phyloP scores from a whole-genome alignment of 2,329 filamentous ascomycete genomes.

The Aspergillus latus region DNA sequence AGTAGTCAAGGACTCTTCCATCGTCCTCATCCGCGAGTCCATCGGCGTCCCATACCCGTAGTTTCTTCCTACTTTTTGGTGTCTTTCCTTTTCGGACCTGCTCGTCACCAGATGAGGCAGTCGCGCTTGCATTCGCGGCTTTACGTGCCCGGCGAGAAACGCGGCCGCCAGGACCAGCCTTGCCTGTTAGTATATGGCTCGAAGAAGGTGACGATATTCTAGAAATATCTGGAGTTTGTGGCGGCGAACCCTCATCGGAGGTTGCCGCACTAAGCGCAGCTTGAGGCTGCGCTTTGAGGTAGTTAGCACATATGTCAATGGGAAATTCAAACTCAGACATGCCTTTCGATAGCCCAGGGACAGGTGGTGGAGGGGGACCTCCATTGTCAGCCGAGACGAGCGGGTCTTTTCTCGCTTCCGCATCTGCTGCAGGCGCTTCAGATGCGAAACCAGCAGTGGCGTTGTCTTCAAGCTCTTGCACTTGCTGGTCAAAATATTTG shows the following conservation, averaged over 20 bases:
- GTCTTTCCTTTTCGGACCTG: conserved; percentile 59
- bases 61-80: conserved; percentile 68
- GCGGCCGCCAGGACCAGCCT: conserved; percentile 71
- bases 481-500: conserved; percentile 90
- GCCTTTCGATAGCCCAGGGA: conserved; percentile 54
- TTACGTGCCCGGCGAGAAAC: conserved; percentile 80
- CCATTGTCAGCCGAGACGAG: conserved; percentile 51
- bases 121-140: conserved; percentile 52
- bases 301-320: conserved; percentile 23
- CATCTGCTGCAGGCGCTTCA: conserved; percentile 43
- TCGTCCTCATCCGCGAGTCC: conserved; percentile 82
- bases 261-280: conserved; percentile 44
- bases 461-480: conserved; percentile 66
- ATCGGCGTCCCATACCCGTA: conserved; percentile 88
- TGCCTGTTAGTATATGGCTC: conserved; percentile 68
- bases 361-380: conserved; percentile 52
- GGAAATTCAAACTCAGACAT: conserved; percentile 15
- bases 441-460: conserved; percentile 44
- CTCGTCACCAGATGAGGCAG: conserved; percentile 80
- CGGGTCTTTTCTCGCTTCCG: conserved; percentile 50
- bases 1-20: conserved; percentile 84
- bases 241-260: conserved; percentile 69
- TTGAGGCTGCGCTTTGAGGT: conserved; percentile 42
- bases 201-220: conserved; percentile 72
- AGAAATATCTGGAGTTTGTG: conserved; percentile 71